Percentiles rank a stretch among this genome's conserved stretches.
Conservation (phyloP, 129 eudicot genomes). For the Mikania micrantha region DNA sequence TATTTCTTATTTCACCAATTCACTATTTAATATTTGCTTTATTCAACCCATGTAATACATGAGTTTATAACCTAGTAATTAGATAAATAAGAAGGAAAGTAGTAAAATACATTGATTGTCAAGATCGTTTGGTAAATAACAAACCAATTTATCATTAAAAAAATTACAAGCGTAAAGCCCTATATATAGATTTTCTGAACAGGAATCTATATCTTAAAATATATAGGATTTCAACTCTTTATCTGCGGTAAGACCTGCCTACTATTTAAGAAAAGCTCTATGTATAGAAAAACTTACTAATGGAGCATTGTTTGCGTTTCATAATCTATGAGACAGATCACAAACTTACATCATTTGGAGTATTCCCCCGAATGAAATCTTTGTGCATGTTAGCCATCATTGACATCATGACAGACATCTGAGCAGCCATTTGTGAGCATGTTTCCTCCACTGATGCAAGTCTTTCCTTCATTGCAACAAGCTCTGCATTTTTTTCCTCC, state of each 20-base stretch:
- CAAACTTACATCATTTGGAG: conserved; percentile 25
- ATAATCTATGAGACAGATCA: not conserved
- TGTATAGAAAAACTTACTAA: too few species aligned
- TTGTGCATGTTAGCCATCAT: conserved; percentile 43
- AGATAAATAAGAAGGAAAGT: too few species aligned
- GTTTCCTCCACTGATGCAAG: conserved; percentile 45
- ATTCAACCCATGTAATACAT: too few species aligned
- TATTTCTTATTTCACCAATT: too few species aligned
- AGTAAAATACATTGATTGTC: not conserved
- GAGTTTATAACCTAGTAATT: too few species aligned
- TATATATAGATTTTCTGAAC: not conserved
- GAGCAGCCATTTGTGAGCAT: conserved; percentile 53
- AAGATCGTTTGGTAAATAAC: not conserved
- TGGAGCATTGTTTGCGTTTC: not conserved
- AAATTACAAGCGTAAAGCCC: not conserved
- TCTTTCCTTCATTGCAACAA: conserved; percentile 44
- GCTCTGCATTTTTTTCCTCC: conserved; percentile 34
- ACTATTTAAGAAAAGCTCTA: not conserved
- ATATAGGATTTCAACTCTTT: not conserved
- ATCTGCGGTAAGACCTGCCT: not conserved
- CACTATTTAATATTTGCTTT: too few species aligned
- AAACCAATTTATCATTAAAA: not conserved
- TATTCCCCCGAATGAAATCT: not conserved
- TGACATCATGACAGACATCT: conserved; percentile 46
- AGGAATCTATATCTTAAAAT: not conserved